These are phyloP conservation scores for Jamesozyma hellenica DNA, from an alignment of 805 yeast genomes.

Conservation along the genomic window DNA sequence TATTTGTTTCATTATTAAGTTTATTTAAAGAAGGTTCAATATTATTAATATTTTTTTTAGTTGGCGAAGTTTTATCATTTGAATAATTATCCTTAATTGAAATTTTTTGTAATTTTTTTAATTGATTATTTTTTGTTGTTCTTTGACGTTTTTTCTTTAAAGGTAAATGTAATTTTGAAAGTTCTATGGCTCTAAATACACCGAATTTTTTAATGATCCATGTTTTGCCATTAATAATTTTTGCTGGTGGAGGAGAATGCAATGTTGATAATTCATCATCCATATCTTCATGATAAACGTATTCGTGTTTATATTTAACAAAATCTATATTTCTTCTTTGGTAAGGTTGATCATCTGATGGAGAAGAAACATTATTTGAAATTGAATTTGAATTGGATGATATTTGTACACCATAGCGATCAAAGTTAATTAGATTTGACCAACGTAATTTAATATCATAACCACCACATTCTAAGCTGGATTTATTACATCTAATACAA, in stretches of 20 bases:
- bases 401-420: constrained; percentile 33
- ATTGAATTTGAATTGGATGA: constrained; percentile 1
- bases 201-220: constrained; percentile 72
- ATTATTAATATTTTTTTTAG: neutral
- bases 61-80: neutral
- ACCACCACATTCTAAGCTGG: constrained; percentile 67
- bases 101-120: neutral
- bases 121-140: neutral
- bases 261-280: constrained; percentile 46
- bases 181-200: constrained; percentile 39
- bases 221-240: constrained; percentile 36
- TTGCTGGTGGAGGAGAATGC: constrained; percentile 39
- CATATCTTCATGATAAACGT: constrained; percentile 77
- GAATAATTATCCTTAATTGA: neutral
- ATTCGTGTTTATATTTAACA: constrained; percentile 63
- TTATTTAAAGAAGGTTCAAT: neutral
- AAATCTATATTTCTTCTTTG: constrained; percentile 66
- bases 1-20: neutral
- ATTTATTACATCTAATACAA: constrained; percentile 61
- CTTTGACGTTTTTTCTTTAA: neutral
- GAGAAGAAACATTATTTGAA: neutral
- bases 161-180: neutral
- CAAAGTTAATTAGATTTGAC: constrained; percentile 47
- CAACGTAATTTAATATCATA: constrained; percentile 74
- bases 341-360: constrained; percentile 39